A percentile compares a stretch with the other conserved stretches of the same genome.
phyloP scores from a whole-genome alignment of 2,329 filamentous ascomycete species.

The Cordyceps javanica region DNA sequence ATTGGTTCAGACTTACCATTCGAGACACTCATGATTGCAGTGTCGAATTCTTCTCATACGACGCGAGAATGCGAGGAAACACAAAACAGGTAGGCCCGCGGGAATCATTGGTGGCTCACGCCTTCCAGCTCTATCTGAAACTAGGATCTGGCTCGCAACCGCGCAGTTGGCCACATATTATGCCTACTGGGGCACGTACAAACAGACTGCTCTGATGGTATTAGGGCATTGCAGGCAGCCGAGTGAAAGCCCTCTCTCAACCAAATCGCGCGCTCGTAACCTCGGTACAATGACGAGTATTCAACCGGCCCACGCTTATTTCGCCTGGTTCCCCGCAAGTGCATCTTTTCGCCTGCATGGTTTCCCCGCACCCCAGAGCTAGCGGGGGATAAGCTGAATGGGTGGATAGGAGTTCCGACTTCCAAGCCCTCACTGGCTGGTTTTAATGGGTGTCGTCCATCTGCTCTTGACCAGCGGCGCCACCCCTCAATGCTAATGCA shows the following conservation, averaged over 20 bases:
- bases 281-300: neutral
- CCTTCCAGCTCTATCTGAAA: no score
- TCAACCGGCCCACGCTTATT: neutral
- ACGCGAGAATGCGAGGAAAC: neutral
- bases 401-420: neutral
- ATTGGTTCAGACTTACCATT: neutral
- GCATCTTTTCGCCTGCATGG: neutral
- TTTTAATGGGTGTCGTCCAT: neutral
- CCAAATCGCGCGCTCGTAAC: neutral
- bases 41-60: neutral
- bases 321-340: neutral
- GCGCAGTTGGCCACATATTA: neutral
- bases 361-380: constrained; percentile 7
- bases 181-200: neutral
- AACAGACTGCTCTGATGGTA: neutral
- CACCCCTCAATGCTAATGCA: neutral
- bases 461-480: neutral
- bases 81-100: neutral
- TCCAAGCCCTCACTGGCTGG: neutral
- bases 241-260: neutral
- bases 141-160: neutral
- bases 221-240: neutral
- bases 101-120: no score
- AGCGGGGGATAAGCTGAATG: neutral
- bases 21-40: neutral